Evolutionary conservation across 306 rosid species (phyloP).

Genomic region (Sophora flavescens): DNA sequence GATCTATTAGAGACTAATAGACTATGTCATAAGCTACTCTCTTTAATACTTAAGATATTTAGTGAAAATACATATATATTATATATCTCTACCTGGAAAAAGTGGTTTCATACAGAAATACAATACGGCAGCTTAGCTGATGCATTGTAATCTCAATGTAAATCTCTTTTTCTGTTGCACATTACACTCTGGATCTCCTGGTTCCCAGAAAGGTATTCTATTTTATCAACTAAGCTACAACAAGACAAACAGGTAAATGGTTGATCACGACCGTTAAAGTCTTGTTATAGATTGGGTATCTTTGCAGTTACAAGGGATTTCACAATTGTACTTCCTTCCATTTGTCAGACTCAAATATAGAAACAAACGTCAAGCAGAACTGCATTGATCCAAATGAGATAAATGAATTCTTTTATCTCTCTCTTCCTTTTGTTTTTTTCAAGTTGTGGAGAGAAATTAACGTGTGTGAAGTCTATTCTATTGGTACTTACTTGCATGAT

Average conservation of each 20-base stretch:
- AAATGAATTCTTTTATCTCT: background rate
- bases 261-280: constrained; percentile 64
- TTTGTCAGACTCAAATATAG: constrained; percentile 51
- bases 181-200: constrained; percentile 48
- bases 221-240: constrained; percentile 51
- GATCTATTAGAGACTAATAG: no score
- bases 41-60: no score
- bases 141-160: constrained; percentile 43
- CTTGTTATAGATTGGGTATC: constrained; percentile 53
- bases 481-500: constrained; percentile 37
- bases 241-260: constrained; percentile 51
- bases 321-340: constrained; percentile 55
- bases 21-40: no score
- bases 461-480: constrained; percentile 42
- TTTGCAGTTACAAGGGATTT: constrained; percentile 54
- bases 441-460: constrained; percentile 34
- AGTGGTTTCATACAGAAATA: background rate
- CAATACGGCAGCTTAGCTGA: background rate
- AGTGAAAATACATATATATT: no score
- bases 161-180: constrained; percentile 28
- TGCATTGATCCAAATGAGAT: constrained; percentile 35
- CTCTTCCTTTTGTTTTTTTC: background rate
- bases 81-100: background rate
- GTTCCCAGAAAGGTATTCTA: constrained; percentile 58
- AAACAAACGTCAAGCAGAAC: constrained; percentile 47